Base-by-base conservation (phyloP, 805 yeast genomes). In the Kluyveromyces nonfermentans region DNA sequence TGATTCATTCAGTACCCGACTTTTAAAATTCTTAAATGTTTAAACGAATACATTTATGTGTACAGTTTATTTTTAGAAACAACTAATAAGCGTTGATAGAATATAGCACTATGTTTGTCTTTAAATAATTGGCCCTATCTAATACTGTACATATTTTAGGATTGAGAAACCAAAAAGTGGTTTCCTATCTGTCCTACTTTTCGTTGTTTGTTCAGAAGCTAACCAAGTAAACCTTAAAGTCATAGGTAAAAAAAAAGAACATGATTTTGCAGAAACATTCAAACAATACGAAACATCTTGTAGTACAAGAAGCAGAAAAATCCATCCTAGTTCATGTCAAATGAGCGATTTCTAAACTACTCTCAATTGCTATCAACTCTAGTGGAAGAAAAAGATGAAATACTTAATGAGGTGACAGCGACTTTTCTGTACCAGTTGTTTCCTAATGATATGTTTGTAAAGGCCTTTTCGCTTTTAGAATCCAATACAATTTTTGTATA, bases 401-500 rank as follows among this genome's bases (percentile, higher is more conserved):
- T 9, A 32, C 42, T 63, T 41, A 56, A 64, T 42, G 59, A 55
- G 17, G 52, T 56, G 2, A 53, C 61, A 15, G 52, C 56, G 7
- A 55, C 62, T 4, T 64, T 63, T 22, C 45, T 63, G 8, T 56
- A 58, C 39, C 61, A 58, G 39, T 42, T 61, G 42, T 60, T 59
- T 33, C 65, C 65, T 1, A 43, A 56, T 33, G 65, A 62, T 15
- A 44, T 61, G 15, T 60, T 61, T 39, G 55, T 64, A 8, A 50
- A 58, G 34, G 65, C 65, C 5, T 42, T 64, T 12, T 64, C 68
- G 0, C 43, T 64, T 15, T 36, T 64, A 12, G 68, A 64, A 17
- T 59, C 67, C 4, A 47, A 47, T 28, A 56, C 61, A 40, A 55
- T 62, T 61, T 60, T 64, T 38, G 54, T 64, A 10, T 64, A 64